Conservation (phyloP, 768 basidiomycete species). For the Coprinopsis sp. region DNA sequence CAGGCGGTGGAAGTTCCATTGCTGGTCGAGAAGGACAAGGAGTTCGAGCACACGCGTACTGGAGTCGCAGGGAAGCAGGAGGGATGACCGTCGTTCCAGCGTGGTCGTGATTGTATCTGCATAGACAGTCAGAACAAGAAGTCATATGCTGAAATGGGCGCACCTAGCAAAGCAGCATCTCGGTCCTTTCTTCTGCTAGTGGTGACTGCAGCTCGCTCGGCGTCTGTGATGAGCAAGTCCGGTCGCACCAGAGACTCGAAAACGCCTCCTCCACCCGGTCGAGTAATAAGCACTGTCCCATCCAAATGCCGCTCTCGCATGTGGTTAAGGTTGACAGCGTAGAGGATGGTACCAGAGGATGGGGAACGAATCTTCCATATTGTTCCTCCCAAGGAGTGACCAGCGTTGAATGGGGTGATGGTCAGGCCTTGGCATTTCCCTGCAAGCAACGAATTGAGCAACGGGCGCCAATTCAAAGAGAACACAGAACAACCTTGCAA, state of each 20-base stretch:
- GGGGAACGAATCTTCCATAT: slow-evolving; percentile 99
- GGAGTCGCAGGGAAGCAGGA: slow-evolving; percentile 89
- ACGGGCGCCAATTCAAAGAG: neutral
- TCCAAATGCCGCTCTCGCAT: slow-evolving; percentile 94
- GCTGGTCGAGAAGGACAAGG: slow-evolving; percentile 93
- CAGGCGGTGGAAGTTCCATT: slow-evolving; percentile 88
- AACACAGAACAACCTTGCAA: slow-evolving; percentile 65
- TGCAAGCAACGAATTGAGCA: slow-evolving; percentile 20
- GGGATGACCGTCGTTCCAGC: slow-evolving; percentile 70
- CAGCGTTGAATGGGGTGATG: slow-evolving; percentile 92
- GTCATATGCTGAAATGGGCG: slow-evolving; percentile 1
- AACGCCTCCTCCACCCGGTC: slow-evolving; percentile 66
- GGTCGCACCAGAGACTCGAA: slow-evolving; percentile 86
- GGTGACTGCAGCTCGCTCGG: slow-evolving; percentile 75
- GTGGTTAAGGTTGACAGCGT: slow-evolving; percentile 94
- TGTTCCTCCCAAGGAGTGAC: slow-evolving; percentile 93
- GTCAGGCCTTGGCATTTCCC: slow-evolving; percentile 91
- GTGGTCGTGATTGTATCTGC: slow-evolving; percentile 88
- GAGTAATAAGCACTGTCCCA: slow-evolving; percentile 83
- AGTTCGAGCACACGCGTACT: slow-evolving; percentile 94
- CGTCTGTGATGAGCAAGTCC: slow-evolving; percentile 91
- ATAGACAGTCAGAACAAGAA: slow-evolving; percentile 10
- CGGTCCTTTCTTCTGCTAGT: slow-evolving; percentile 88
- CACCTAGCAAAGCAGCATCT: slow-evolving; percentile 84
- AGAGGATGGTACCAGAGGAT: slow-evolving; percentile 90